These are phyloP conservation scores for Colletotrichum sublineola DNA, from an alignment of 2,329 filamentous ascomycete species.

Conservation along the genomic window DNA sequence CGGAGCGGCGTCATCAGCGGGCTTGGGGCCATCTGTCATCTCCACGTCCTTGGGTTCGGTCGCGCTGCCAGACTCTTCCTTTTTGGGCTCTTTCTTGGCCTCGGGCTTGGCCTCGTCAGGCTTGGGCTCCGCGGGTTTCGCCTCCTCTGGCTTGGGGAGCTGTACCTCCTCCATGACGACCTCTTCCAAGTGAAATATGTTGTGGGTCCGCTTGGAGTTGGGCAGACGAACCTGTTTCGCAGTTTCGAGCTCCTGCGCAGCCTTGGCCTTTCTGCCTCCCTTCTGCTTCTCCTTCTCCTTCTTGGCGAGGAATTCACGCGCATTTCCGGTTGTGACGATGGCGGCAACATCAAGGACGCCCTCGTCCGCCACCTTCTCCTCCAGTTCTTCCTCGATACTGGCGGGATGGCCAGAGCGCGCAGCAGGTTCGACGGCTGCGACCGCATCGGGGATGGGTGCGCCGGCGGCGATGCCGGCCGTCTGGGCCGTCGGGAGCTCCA, in stretches of 20 bases:
- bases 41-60: constrained; percentile 43
- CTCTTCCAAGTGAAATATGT: constrained; percentile 82
- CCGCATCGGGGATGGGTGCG: constrained; percentile 52
- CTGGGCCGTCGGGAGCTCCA: constrained; percentile 60
- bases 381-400: constrained; percentile 50
- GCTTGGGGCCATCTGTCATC: constrained; percentile 43
- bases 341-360: constrained; percentile 87
- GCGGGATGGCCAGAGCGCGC: constrained; percentile 43
- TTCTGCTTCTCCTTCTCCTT: constrained; percentile 83
- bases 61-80: constrained; percentile 12
- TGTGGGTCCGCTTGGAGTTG: constrained; percentile 78
- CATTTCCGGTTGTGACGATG: constrained; percentile 85
- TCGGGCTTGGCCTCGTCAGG: constrained; percentile 46
- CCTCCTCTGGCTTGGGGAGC: constrained; percentile 47
- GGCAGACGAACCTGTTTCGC: constrained; percentile 73
- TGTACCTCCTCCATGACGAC: constrained; percentile 67
- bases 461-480: constrained; percentile 46
- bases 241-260: constrained; percentile 68
- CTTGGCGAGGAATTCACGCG: constrained; percentile 84
- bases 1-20: constrained; percentile 38
- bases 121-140: constrained; percentile 43
- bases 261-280: constrained; percentile 65
- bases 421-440: constrained; percentile 51
- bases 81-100: constrained; percentile 28
- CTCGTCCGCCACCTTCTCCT: constrained; percentile 61